phyloP scores from a whole-genome alignment of 2,329 filamentous ascomycete species.

The Neopestalotiopsis rosae region DNA sequence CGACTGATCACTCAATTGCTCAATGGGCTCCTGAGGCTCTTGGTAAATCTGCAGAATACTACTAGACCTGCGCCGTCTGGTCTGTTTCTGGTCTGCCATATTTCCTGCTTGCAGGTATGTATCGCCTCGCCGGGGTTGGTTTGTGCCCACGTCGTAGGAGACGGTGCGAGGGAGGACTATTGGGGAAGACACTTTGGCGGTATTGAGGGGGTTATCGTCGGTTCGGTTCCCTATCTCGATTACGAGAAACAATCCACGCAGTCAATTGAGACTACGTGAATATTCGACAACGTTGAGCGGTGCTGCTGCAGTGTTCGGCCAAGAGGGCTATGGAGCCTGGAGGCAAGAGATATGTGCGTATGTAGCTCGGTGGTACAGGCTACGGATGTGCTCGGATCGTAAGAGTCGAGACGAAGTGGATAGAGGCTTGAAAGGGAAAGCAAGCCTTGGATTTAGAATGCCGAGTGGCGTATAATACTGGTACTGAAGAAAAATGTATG shows the following conservation, averaged over 20 bases:
- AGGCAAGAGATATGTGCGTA: neutral
- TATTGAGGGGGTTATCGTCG: conserved; percentile 56
- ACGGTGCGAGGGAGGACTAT: conserved; percentile 87
- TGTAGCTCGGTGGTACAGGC: neutral
- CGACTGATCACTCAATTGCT: conserved; percentile 97
- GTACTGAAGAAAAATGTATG: neutral
- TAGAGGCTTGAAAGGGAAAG: neutral
- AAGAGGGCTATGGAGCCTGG: neutral
- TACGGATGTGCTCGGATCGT: neutral
- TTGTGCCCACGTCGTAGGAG: conserved; percentile 86
- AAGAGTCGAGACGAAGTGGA: neutral
- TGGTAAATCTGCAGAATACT: conserved; percentile 93
- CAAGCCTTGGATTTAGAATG: neutral
- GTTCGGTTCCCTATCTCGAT: conserved; percentile 18
- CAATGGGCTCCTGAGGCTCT: conserved; percentile 93
- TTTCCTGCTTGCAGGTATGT: conserved; percentile 51
- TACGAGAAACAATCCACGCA: conserved; percentile 15
- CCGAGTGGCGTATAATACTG: neutral
- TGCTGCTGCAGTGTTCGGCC: neutral
- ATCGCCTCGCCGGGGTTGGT: conserved; percentile 67
- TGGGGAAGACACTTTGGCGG: conserved; percentile 95
- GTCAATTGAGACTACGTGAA: conserved; percentile 12
- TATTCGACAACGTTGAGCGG: neutral
- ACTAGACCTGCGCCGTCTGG: conserved; percentile 91
- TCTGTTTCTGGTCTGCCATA: conserved; percentile 67